phyloP scores from a whole-genome alignment of 2,329 filamentous ascomycete genomes.

The Paracoccidioides brasiliensis region DNA sequence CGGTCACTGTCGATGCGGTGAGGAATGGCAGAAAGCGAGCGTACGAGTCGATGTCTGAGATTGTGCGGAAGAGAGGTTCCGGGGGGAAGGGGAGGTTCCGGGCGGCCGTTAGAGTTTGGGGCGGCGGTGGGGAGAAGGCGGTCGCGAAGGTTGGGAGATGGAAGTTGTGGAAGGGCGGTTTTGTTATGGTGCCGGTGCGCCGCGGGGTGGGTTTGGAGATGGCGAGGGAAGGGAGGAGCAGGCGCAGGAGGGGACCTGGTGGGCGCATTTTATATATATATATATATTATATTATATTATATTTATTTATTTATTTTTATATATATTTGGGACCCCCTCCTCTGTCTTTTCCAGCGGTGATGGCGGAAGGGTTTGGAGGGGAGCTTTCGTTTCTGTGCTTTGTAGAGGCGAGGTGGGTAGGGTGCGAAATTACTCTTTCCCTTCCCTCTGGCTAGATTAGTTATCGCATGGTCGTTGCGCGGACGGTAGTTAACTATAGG shows the following conservation, averaged over 20 bases:
- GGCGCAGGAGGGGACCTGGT: not conserved
- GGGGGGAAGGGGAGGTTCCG: conserved; percentile 66
- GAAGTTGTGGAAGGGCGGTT: conserved; percentile 9
- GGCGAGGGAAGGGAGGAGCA: no score
- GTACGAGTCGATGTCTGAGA: conserved; percentile 82
- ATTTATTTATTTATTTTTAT: not conserved
- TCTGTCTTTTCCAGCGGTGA: no score
- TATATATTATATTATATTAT: no score
- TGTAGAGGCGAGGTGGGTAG: no score
- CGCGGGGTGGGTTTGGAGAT: not conserved
- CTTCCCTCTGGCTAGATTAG: no score
- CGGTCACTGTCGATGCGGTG: conserved; percentile 60
- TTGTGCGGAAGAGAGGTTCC: conserved; percentile 62
- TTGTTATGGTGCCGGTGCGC: conserved; percentile 2
- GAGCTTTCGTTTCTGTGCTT: not conserved
- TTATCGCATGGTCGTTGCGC: no score
- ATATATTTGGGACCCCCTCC: no score
- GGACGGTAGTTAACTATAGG: no score
- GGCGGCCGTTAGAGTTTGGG: conserved; percentile 57
- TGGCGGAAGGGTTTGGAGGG: no score
- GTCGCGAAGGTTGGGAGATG: conserved; percentile 9
- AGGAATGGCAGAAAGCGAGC: conserved; percentile 85
- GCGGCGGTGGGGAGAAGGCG: conserved; percentile 23
- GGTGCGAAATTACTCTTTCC: no score
- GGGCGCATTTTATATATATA: not conserved